Conservation (phyloP, 1,284 basidiomycete genomes). For the Naganishia sp. region DNA sequence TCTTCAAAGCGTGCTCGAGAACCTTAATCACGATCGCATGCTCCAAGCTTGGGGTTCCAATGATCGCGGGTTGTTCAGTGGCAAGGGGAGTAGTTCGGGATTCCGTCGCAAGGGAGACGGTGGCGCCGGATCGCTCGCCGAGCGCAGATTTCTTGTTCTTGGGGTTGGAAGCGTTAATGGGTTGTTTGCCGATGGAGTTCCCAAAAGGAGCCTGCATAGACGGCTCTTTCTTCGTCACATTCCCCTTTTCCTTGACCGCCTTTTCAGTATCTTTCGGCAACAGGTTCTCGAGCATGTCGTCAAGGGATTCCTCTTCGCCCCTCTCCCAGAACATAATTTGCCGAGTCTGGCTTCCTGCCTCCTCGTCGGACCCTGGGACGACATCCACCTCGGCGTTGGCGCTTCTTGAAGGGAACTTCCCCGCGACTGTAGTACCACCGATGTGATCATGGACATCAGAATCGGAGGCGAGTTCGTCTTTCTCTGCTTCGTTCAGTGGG, state of each 20-base stretch:
- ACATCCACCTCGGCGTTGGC: too few species aligned
- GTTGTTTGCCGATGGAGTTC: too few species aligned
- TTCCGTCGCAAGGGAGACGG: neutral
- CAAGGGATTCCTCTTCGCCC: conserved; percentile 7
- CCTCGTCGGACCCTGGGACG: neutral
- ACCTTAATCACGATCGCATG: conserved; percentile 22
- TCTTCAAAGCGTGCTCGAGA: conserved; percentile 22
- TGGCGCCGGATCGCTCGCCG: too few species aligned
- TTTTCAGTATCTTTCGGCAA: neutral
- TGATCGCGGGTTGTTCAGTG: too few species aligned
- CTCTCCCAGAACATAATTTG: neutral
- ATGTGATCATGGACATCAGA: neutral
- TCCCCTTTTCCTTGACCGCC: too few species aligned
- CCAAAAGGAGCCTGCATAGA: too few species aligned
- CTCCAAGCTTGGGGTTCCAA: neutral
- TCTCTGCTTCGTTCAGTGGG: neutral
- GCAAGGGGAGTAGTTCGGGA: neutral
- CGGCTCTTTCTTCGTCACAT: too few species aligned
- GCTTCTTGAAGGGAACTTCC: too few species aligned
- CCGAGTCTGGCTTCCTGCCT: too few species aligned
- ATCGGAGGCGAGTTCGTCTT: neutral
- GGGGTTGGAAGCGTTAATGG: too few species aligned
- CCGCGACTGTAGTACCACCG: too few species aligned
- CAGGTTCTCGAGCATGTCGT: conserved; percentile 1
- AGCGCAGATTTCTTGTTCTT: neutral